A percentile compares a stretch with the other conserved stretches of the same genome.
phyloP scores from a whole-genome alignment of 306 rosid species.

The Sphenostylis stenocarpa region DNA sequence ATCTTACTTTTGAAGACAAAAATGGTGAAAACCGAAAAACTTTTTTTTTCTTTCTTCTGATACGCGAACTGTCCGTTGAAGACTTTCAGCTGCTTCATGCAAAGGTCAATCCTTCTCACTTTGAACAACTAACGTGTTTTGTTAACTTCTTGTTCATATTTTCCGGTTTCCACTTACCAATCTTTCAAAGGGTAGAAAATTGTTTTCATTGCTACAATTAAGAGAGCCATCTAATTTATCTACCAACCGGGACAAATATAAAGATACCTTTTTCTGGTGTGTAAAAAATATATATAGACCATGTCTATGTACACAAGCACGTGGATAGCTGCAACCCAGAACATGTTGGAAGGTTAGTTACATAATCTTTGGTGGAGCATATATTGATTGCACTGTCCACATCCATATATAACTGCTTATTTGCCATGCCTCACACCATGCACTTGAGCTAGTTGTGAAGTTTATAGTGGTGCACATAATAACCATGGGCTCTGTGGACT shows the following conservation, averaged over 20 bases:
- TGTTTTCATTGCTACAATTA: background rate
- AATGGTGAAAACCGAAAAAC: no score
- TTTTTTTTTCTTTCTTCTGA: no score
- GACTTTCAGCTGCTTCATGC: background rate
- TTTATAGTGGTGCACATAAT: background rate
- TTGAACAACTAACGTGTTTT: background rate
- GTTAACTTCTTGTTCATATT: background rate
- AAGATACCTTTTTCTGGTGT: background rate
- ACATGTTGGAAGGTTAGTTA: constrained; percentile 2
- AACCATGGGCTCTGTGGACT: background rate
- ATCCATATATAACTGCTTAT: background rate
- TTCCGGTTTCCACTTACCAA: background rate
- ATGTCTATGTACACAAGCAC: background rate
- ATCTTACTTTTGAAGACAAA: no score
- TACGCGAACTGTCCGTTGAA: background rate
- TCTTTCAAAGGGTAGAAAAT: background rate
- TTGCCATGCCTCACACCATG: background rate
- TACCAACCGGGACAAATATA: background rate
- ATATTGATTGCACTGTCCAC: background rate
- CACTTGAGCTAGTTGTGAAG: constrained; percentile 6
- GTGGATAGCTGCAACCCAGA: background rate
- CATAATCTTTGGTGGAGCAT: background rate
- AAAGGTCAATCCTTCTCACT: background rate
- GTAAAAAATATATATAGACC: no score
- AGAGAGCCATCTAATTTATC: background rate